A percentile compares a stretch with the other conserved stretches of the same genome.
Conservation (phyloP, 2,329 filamentous ascomycete genomes). For the Ophiosphaerella korrae region DNA sequence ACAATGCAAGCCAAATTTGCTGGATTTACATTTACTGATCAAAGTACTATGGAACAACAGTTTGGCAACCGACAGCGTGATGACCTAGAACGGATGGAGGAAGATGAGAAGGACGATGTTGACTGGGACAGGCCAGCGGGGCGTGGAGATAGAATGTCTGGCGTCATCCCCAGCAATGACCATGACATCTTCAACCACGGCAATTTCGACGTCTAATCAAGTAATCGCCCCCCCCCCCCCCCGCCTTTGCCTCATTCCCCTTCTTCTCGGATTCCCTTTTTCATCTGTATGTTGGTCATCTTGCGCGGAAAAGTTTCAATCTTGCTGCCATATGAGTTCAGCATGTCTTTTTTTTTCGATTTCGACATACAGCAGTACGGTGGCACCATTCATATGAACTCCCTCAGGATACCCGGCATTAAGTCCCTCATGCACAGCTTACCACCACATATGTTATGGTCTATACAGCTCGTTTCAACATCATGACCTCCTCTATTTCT, state of each 20-base stretch:
- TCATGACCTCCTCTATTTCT: not conserved
- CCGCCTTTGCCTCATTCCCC: conserved; percentile 7
- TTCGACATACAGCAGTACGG: conserved; percentile 23
- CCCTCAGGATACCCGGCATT: conserved; percentile 37
- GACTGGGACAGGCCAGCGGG: conserved; percentile 49
- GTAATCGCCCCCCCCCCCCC: no score
- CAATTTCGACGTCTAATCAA: conserved; percentile 44
- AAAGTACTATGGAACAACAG: conserved; percentile 89
- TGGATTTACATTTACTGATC: conserved; percentile 98
- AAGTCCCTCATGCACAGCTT: conserved; percentile 19
- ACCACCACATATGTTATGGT: conserved; percentile 28
- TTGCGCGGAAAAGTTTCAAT: conserved; percentile 37
- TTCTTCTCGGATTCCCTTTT: conserved; percentile 5
- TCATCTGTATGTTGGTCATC: conserved; percentile 18
- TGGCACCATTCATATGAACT: conserved; percentile 25
- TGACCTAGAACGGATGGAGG: conserved; percentile 52
- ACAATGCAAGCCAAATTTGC: conserved; percentile 98
- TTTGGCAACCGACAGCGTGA: conserved; percentile 56
- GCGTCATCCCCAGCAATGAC: conserved; percentile 53
- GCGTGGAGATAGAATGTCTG: conserved; percentile 58
- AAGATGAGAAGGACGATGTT: conserved; percentile 49
- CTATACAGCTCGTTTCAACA: conserved; percentile 9
- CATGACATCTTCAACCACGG: conserved; percentile 56
- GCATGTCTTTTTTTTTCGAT: conserved; percentile 5
- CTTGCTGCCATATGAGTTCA: conserved; percentile 26